A percentile compares a stretch with the other conserved stretches of the same genome.
Conservation (phyloP, 345 rosid genomes). For the Iberis pinnata region DNA sequence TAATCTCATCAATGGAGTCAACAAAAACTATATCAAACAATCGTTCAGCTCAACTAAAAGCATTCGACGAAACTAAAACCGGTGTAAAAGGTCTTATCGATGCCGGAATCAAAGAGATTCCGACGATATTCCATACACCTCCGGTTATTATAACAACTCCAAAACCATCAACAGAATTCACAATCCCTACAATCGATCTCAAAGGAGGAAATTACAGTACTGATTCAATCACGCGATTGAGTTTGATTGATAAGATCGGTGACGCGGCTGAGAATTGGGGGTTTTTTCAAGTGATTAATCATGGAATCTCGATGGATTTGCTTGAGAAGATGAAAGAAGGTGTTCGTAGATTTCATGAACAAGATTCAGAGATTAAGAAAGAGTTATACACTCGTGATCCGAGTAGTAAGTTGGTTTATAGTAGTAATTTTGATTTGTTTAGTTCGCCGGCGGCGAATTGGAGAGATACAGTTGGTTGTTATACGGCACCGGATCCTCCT, state of each 20-base stretch:
- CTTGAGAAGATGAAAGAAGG: slow-evolving; percentile 23
- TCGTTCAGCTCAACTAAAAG: too few relatives aligned
- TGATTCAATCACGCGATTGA: background rate
- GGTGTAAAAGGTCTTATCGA: slow-evolving; percentile 37
- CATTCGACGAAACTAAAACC: slow-evolving; percentile 21
- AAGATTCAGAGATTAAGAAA: slow-evolving; percentile 16
- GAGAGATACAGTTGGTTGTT: slow-evolving; percentile 32
- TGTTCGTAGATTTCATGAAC: slow-evolving; percentile 26
- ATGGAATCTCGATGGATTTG: slow-evolving; percentile 19
- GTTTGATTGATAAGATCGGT: background rate
- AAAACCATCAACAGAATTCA: slow-evolving; percentile 3
- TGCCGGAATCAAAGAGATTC: slow-evolving; percentile 25
- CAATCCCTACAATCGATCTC: slow-evolving; percentile 29
- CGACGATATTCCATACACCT: slow-evolving; percentile 27
- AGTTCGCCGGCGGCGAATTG: slow-evolving; percentile 29
- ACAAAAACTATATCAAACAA: too few relatives aligned
- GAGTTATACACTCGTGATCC: slow-evolving; percentile 21
- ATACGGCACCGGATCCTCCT: slow-evolving; percentile 32
- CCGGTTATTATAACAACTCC: background rate
- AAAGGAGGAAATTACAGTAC: background rate
- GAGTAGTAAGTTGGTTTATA: slow-evolving; percentile 1
- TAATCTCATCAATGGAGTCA: too few relatives aligned
- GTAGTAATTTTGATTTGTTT: slow-evolving; percentile 33
- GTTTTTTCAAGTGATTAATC: slow-evolving; percentile 30
- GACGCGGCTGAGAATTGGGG: slow-evolving; percentile 30